A percentile compares a stretch with the other conserved stretches of the same genome.
phyloP scores from a whole-genome alignment of 768 basidiomycete genomes.

The Fomitopsis pulvina region DNA sequence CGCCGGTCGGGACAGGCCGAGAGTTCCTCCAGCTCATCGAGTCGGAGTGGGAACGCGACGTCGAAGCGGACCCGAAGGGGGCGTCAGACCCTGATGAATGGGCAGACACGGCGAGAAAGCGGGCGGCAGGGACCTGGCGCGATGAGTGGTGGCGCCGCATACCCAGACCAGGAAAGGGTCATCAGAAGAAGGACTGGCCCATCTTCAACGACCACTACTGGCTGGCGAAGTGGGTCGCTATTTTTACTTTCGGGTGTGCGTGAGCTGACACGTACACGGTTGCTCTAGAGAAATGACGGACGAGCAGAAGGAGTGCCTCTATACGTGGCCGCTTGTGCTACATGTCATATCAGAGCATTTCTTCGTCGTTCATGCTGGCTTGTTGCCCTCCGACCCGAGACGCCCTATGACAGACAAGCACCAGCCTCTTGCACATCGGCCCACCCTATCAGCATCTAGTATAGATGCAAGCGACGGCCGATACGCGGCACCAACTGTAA shows the following conservation, averaged over 20 bases:
- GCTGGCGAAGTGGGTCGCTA: slow-evolving; percentile 48
- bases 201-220: slow-evolving; percentile 73
- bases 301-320: slow-evolving; percentile 64
- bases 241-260: slow-evolving; percentile 5
- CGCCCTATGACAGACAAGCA: slow-evolving; percentile 38
- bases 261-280: neutral
- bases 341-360: slow-evolving; percentile 72
- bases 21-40: slow-evolving; percentile 55
- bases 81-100: slow-evolving; percentile 33
- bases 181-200: slow-evolving; percentile 48
- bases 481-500: neutral
- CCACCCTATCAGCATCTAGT: slow-evolving; percentile 24
- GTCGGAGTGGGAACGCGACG: slow-evolving; percentile 30
- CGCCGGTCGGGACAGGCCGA: slow-evolving; percentile 17
- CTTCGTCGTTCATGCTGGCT: slow-evolving; percentile 78
- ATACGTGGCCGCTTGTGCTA: slow-evolving; percentile 64
- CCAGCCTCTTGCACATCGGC: slow-evolving; percentile 72
- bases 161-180: slow-evolving; percentile 20
- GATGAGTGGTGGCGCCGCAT: slow-evolving; percentile 27
- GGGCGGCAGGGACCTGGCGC: slow-evolving; percentile 20
- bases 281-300: slow-evolving; percentile 48
- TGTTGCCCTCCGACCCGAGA: slow-evolving; percentile 66
- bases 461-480: neutral
- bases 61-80: slow-evolving; percentile 24
- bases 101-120: slow-evolving; percentile 28